Percentiles rank a stretch among this genome's conserved stretches.
Conservation (phyloP, 2,329 filamentous ascomycete genomes). For the Colletotrichum sp. region DNA sequence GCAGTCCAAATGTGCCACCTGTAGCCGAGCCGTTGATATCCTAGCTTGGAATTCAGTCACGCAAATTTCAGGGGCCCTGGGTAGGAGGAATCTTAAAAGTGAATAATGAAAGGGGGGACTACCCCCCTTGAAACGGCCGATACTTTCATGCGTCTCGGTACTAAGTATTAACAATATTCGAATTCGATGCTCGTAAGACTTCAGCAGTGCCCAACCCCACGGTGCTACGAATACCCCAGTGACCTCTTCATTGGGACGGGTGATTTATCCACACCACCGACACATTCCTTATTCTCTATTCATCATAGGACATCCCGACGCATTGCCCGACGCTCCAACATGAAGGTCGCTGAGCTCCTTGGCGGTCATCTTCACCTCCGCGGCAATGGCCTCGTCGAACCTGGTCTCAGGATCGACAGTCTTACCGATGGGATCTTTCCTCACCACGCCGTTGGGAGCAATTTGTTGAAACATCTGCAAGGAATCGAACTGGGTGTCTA, state of each 20-base stretch:
- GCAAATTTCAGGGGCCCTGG: background rate
- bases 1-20: background rate
- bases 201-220: background rate
- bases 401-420: slow-evolving; percentile 3
- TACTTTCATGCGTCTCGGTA: background rate
- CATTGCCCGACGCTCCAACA: background rate
- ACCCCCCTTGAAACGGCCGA: background rate
- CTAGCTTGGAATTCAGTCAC: background rate
- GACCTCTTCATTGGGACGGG: background rate
- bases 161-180: background rate
- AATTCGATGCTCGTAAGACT: background rate
- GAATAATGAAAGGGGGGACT: background rate
- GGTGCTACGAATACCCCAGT: background rate
- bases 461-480: slow-evolving; percentile 73
- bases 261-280: background rate
- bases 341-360: background rate
- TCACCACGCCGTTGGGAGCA: slow-evolving; percentile 8
- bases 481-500: slow-evolving; percentile 72
- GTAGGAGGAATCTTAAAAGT: rapidly evolving
- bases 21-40: background rate
- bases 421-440: background rate
- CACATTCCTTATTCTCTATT: background rate
- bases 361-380: background rate
- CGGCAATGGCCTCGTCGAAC: background rate
- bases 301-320: slow-evolving; percentile 15